Evolutionary conservation across 129 eudicot genomes (phyloP).

Genomic region (Heracleum sosnowskyi): DNA sequence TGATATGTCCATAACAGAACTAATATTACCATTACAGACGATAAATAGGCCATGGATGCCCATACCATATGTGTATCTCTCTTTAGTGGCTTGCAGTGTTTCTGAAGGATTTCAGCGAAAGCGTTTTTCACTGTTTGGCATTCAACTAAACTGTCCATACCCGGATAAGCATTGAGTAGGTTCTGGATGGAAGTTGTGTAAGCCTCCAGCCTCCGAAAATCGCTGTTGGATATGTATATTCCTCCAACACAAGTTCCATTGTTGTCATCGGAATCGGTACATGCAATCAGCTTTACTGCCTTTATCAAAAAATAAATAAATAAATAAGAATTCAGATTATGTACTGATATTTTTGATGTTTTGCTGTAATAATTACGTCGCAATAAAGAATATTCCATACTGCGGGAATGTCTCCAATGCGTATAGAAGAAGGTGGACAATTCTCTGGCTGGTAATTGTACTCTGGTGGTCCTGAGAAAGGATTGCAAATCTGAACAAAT

Average conservation of each 20-base stretch:
- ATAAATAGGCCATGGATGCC: constrained; percentile 44
- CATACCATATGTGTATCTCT: constrained; percentile 47
- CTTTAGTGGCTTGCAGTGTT: constrained; percentile 72
- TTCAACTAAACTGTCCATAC: constrained; percentile 64
- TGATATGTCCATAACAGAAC: constrained; percentile 46
- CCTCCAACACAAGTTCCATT: constrained; percentile 54
- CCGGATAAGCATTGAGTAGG: constrained; percentile 56
- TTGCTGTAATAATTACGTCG: not conserved
- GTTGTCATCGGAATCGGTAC: constrained; percentile 45
- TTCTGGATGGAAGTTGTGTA: constrained; percentile 61
- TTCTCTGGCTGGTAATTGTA: constrained; percentile 56
- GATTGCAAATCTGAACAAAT: constrained; percentile 68
- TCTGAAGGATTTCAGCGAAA: constrained; percentile 43
- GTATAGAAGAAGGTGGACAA: constrained; percentile 50
- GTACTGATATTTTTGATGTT: not conserved
- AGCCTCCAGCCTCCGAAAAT: constrained; percentile 37
- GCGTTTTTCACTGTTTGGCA: constrained; percentile 68
- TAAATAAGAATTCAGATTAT: not conserved
- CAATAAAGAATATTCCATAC: constrained; percentile 17
- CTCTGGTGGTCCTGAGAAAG: constrained; percentile 75
- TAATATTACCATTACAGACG: constrained; percentile 55
- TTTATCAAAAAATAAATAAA: constrained; percentile 18
- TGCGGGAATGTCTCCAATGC: constrained; percentile 76
- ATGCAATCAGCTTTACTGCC: constrained; percentile 47
- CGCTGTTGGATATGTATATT: constrained; percentile 37